These are phyloP conservation scores for Lasiodiplodia gonubiensis DNA, from an alignment of 2,329 filamentous ascomycete species.

Conservation along the genomic window DNA sequence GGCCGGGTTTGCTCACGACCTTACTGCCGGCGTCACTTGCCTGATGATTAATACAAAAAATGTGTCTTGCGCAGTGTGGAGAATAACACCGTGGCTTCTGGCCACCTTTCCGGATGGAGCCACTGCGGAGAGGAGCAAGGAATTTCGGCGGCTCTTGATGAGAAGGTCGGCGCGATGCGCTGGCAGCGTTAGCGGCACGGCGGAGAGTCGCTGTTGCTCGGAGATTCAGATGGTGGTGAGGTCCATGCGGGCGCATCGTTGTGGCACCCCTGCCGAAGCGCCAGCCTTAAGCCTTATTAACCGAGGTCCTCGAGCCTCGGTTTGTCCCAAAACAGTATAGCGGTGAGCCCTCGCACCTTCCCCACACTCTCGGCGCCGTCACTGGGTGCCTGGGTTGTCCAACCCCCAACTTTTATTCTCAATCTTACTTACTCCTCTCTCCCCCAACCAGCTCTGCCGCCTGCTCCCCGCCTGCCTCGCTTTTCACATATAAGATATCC, in stretches of 20 bases:
- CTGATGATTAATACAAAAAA: no score
- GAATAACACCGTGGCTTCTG: no score
- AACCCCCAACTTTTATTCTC: not conserved
- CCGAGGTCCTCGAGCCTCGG: constrained; percentile 22
- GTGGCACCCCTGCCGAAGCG: not conserved
- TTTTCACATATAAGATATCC: not conserved
- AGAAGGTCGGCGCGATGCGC: not conserved
- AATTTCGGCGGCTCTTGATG: not conserved
- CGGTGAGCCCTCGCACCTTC: not conserved
- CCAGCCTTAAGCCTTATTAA: not conserved
- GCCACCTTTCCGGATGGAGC: not conserved
- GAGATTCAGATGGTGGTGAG: not conserved
- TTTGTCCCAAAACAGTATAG: not conserved
- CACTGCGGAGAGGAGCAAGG: not conserved
- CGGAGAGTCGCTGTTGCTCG: not conserved
- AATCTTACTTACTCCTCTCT: not conserved
- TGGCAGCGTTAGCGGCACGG: not conserved
- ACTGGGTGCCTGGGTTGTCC: not conserved
- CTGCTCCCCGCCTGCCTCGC: not conserved
- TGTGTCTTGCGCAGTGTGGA: no score
- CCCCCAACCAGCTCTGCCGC: not conserved
- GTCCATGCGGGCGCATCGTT: not conserved
- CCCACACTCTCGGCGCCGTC: constrained; percentile 16
- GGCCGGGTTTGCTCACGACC: no score
- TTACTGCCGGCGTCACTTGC: no score